Base-by-base conservation (phyloP, 768 basidiomycete genomes). In the Collybiopsis confluens region DNA sequence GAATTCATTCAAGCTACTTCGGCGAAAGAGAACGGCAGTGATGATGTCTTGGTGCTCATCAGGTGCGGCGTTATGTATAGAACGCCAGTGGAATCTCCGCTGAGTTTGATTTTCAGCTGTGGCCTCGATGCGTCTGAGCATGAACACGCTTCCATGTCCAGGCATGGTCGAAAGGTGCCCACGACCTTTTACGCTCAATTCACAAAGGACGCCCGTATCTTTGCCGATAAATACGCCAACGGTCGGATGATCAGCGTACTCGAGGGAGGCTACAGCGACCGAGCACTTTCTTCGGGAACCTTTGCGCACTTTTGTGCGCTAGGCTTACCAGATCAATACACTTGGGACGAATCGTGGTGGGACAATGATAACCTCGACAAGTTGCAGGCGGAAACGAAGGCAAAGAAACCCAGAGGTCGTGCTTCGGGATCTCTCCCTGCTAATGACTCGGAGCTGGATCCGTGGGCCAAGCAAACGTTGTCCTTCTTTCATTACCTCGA, bases 121-220 rank as follows among this genome's bases (percentile, higher is more conserved):
- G 96, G 96, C 1, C 93, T 98, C 71, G 96, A 99, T 60, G 95
- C 95, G 0, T 91, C 86, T 48, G 89, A 94, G 63, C 92, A 97
- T 62, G 96, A 99, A 64, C 85, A 87, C 57, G 72, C 81, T 11
- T 86, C 83, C 2, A 99, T 99, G 96, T 92, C 91, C 23, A 76
- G 96, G 15, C 95, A 99, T 64, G 79, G 82, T 35, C 85, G 93
- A n/a, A 88, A 87, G 57, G 92, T 98, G 0, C 95, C 95, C 0
- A 76, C 84, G 0, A 82, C 84, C 0, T 97, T 97, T 68, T 98
- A 89, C 66, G 72, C 86, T 60, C 86, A 82, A 9, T 96, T 98
- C 61, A 84, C 92, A 0, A 75, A 69, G 3, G 92, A 96, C 59
- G 81, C 83, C 0, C 73, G 79, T 49, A 64, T 60, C 0, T 79